phyloP scores from a whole-genome alignment of 768 basidiomycete species.

The Termitomyces sp. region DNA sequence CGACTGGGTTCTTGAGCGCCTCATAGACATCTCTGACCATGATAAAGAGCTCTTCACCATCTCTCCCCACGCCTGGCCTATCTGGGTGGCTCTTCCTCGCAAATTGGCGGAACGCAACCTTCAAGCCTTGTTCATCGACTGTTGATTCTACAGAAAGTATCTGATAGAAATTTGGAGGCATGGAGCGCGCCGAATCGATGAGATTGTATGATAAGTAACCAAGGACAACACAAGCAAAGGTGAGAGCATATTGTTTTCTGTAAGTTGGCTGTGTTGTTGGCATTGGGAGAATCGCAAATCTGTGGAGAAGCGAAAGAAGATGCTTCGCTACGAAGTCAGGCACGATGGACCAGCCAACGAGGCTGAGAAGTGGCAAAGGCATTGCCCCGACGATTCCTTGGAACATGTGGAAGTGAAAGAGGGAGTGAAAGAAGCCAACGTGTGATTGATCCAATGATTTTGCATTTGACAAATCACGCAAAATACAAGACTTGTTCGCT shows the following conservation, averaged over 20 bases:
- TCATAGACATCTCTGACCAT: constrained; percentile 70
- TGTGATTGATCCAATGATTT: not conserved
- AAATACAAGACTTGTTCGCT: too few relatives aligned
- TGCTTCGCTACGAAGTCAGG: constrained; percentile 56
- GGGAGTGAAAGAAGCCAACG: not conserved
- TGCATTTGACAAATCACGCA: not conserved
- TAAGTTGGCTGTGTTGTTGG: constrained; percentile 32
- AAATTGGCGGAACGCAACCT: constrained; percentile 68
- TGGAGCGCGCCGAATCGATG: constrained; percentile 45
- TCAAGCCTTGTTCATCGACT: constrained; percentile 65
- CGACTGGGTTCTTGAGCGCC: constrained; percentile 68
- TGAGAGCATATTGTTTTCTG: constrained; percentile 54
- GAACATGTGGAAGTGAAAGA: constrained; percentile 4
- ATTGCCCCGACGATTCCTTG: constrained; percentile 7
- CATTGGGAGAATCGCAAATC: constrained; percentile 21
- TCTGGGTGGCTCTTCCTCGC: constrained; percentile 77
- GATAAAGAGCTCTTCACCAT: constrained; percentile 64
- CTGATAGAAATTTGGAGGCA: constrained; percentile 74
- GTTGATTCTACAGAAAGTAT: constrained; percentile 55
- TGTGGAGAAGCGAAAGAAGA: constrained; percentile 42
- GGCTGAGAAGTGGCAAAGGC: constrained; percentile 27
- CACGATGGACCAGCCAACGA: constrained; percentile 62
- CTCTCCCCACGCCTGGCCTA: constrained; percentile 48
- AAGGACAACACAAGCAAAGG: constrained; percentile 58
- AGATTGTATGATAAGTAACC: constrained; percentile 65